These are phyloP conservation scores for Naumovozyma baii DNA, from an alignment of 805 yeast species.

Conservation along the genomic window DNA sequence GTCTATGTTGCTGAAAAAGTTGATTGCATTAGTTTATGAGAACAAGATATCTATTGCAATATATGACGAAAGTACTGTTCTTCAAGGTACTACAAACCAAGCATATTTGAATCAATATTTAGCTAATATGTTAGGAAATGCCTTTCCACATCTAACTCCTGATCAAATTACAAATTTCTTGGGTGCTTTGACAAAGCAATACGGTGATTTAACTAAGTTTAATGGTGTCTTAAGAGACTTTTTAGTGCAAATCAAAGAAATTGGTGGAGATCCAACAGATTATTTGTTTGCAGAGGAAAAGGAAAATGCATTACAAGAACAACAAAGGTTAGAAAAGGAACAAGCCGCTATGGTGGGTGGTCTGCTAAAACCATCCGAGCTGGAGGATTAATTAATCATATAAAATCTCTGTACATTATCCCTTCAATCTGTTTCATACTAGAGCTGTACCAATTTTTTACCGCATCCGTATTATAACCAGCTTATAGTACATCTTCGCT, in stretches of 20 bases:
- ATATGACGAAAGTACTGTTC: constrained; percentile 70
- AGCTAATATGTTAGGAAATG: constrained; percentile 69
- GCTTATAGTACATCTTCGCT: no score
- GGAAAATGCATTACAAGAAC: constrained; percentile 65
- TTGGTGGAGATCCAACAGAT: constrained; percentile 92
- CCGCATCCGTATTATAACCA: no score
- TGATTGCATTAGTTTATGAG: constrained; percentile 74
- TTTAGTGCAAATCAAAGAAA: constrained; percentile 89
- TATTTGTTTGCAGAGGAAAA: constrained; percentile 90
- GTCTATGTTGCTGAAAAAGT: constrained; percentile 70
- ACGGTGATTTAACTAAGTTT: constrained; percentile 66
- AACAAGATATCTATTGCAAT: constrained; percentile 68
- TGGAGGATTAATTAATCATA: constrained; percentile 53
- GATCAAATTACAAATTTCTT: constrained; percentile 79
- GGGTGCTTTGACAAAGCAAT: constrained; percentile 61
- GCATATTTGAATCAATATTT: constrained; percentile 71
- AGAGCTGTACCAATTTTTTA: no score
- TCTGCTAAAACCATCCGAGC: constrained; percentile 83
- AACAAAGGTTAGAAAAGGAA: constrained; percentile 60
- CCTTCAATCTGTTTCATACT: no score
- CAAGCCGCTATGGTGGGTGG: constrained; percentile 87
- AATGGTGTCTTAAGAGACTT: constrained; percentile 85
- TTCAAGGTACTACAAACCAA: constrained; percentile 75
- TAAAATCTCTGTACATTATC: not conserved
- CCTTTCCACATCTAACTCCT: constrained; percentile 84